These are phyloP conservation scores for Botrytis paeoniae DNA, from an alignment of 2,329 filamentous ascomycete species.

Conservation along the genomic window DNA sequence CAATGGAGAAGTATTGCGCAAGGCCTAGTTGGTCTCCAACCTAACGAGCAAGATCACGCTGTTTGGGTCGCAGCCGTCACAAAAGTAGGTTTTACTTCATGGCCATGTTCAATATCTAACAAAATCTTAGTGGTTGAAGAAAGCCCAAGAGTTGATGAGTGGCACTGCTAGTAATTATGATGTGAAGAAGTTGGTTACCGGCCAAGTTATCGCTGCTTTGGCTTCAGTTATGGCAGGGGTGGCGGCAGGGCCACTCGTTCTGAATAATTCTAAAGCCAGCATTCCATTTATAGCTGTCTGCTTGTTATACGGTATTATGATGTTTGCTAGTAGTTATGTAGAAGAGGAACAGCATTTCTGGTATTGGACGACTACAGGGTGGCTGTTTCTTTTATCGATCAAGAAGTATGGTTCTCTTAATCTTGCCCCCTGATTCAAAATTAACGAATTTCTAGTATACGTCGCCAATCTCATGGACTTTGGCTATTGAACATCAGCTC, in stretches of 20 bases:
- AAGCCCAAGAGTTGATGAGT: slow-evolving; percentile 72
- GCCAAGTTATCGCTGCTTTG: slow-evolving; percentile 43
- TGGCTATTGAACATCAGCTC: slow-evolving; percentile 28
- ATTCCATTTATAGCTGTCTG: slow-evolving; percentile 51
- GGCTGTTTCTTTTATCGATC: slow-evolving; percentile 56
- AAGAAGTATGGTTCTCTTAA: slow-evolving; percentile 38
- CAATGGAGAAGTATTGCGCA: slow-evolving; percentile 55
- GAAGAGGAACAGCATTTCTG: slow-evolving; percentile 99
- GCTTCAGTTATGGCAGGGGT: slow-evolving; percentile 37
- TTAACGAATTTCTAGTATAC: slow-evolving; percentile 27
- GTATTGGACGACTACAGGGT: slow-evolving; percentile 83
- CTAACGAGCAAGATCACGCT: slow-evolving; percentile 37
- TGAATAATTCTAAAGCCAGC: slow-evolving; percentile 35
- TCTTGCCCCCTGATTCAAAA: background rate
- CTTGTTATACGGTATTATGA: slow-evolving; percentile 73
- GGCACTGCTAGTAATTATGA: slow-evolving; percentile 92
- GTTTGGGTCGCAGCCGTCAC: slow-evolving; percentile 46
- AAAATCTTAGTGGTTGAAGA: slow-evolving; percentile 40
- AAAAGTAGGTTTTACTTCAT: slow-evolving; percentile 37
- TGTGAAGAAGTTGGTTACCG: slow-evolving; percentile 56
- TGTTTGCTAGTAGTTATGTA: slow-evolving; percentile 97
- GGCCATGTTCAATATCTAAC: slow-evolving; percentile 24
- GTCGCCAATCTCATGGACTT: slow-evolving; percentile 23
- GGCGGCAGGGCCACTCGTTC: slow-evolving; percentile 45
- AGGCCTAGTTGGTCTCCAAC: slow-evolving; percentile 23